Evolutionary conservation across 2,329 filamentous ascomycete genomes (phyloP), one percentile per base, ranked within the genome.

Genomic region (Alternaria rosae): DNA sequence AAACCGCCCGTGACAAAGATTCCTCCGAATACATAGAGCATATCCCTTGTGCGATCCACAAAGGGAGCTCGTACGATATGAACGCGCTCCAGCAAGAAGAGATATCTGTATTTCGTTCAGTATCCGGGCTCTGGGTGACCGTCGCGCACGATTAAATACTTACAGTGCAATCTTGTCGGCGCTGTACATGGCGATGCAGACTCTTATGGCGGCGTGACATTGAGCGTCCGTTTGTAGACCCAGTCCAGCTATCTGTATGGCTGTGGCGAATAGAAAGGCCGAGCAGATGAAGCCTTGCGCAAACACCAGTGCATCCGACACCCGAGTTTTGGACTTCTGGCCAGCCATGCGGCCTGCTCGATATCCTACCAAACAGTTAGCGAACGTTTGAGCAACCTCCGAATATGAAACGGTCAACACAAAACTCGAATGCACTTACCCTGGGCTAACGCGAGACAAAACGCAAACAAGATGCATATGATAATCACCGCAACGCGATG

Each of bases 51-150:
- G 4, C 78, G 75, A 7, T 69, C 60, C 21, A 71, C 54, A 48
- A 75, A 72, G 4, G 75, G 69, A 10, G 71, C 63, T 23, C 78
- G 69, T 13, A 80, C 69, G 17, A 76, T 70, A 51, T 80, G 77
- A 15, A 75, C 70, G 11, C 80, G 73, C 62, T 82, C 80, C 17
- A 80, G 70, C 4, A 81, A 65, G 59, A 80, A 81, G 6, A 80
- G 59, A 55, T 79, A 78, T 43, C 75, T 69, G 35, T 4, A 59
- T 17, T 3, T 9, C 12, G 23, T 20, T 65, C 20, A 65, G 44
- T 11, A 23, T 50, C 15, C 53, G 32, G 10, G 12, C 7, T 17
- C 6, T 9, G 13, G 20, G 12, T 23, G 12, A 30, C 15, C 47
- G 20, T 20, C 47, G 17, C 5, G 28, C 20, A 9, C 13, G 32